Evolutionary conservation across 371 early-diverging fungal genomes (phyloP).

Genomic region (Rhizopus delemar): DNA sequence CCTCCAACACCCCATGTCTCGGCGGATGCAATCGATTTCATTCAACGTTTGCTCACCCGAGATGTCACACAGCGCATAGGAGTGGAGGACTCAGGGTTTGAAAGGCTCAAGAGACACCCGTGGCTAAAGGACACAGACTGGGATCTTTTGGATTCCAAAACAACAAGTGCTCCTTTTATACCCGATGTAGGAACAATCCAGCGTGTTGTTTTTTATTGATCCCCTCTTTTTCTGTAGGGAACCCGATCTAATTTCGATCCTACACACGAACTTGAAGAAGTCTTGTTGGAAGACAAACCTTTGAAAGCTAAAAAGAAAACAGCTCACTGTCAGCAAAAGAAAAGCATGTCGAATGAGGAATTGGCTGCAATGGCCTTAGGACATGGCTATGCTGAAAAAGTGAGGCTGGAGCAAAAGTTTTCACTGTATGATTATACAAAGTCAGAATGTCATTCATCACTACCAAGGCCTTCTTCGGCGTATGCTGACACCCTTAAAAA

Average conservation of each 20-base stretch:
- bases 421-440: background rate
- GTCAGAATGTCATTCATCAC: background rate
- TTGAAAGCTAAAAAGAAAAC: slow-evolving; percentile 13
- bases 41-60: slow-evolving; percentile 58
- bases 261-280: slow-evolving; percentile 93
- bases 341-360: slow-evolving; percentile 3
- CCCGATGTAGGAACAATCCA: slow-evolving; percentile 54
- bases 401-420: background rate
- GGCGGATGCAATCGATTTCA: slow-evolving; percentile 55
- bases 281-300: slow-evolving; percentile 69
- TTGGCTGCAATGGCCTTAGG: background rate
- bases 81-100: slow-evolving; percentile 50
- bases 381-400: background rate
- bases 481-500: no score
- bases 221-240: slow-evolving; percentile 30
- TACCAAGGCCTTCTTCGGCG: no score
- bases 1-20: slow-evolving; percentile 60
- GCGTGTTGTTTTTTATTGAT: background rate
- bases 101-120: slow-evolving; percentile 59
- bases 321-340: slow-evolving; percentile 1
- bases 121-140: slow-evolving; percentile 63
- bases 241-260: slow-evolving; percentile 91
- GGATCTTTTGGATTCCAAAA: slow-evolving; percentile 56
- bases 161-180: slow-evolving; percentile 64
- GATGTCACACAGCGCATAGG: slow-evolving; percentile 62